phyloP scores from a whole-genome alignment of 1,284 basidiomycete species.

The Takashimella koratensis region DNA sequence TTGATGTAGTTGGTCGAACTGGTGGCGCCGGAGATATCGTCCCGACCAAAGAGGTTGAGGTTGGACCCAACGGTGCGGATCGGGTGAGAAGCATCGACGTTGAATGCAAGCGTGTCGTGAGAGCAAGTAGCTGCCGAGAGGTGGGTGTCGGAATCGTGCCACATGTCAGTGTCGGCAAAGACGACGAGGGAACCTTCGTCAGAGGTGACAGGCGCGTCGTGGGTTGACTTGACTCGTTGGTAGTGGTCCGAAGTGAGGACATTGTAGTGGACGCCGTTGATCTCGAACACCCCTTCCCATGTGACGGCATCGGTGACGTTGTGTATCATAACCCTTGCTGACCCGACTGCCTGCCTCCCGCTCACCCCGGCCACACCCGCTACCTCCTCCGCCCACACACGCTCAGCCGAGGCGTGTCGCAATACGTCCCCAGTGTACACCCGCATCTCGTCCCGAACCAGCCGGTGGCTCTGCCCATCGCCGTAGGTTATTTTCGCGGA shows the following conservation, averaged over 20 bases:
- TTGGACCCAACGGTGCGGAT: slow-evolving; percentile 33
- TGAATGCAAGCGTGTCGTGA: slow-evolving; percentile 67
- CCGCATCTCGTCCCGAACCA: slow-evolving; percentile 35
- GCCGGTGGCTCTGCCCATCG: slow-evolving; percentile 10
- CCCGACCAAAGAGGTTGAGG: slow-evolving; percentile 12
- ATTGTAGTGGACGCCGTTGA: slow-evolving; percentile 66
- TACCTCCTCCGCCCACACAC: slow-evolving; percentile 41
- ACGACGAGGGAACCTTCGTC: slow-evolving; percentile 62
- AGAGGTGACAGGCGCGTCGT: slow-evolving; percentile 58
- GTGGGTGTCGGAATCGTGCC: slow-evolving; percentile 15
- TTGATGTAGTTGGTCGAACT: slow-evolving; percentile 58
- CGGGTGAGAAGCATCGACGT: slow-evolving; percentile 61
- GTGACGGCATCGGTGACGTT: slow-evolving; percentile 57
- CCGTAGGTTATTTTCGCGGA: slow-evolving; percentile 58
- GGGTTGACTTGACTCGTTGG: slow-evolving; percentile 53
- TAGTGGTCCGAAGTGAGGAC: slow-evolving; percentile 71
- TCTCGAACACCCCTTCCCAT: slow-evolving; percentile 73
- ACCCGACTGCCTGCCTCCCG: slow-evolving; percentile 55
- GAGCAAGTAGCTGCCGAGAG: slow-evolving; percentile 52
- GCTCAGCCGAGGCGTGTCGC: slow-evolving; percentile 51
- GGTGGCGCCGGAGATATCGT: slow-evolving; percentile 28
- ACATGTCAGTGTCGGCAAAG: slow-evolving; percentile 55
- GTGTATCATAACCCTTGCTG: slow-evolving; percentile 68
- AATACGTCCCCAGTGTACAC: slow-evolving; percentile 70
- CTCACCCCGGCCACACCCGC: slow-evolving; percentile 18